A percentile compares a stretch with the other conserved stretches of the same genome.
phyloP scores from a whole-genome alignment of 345 rosid genomes.

The Cardamine resedifolia region DNA sequence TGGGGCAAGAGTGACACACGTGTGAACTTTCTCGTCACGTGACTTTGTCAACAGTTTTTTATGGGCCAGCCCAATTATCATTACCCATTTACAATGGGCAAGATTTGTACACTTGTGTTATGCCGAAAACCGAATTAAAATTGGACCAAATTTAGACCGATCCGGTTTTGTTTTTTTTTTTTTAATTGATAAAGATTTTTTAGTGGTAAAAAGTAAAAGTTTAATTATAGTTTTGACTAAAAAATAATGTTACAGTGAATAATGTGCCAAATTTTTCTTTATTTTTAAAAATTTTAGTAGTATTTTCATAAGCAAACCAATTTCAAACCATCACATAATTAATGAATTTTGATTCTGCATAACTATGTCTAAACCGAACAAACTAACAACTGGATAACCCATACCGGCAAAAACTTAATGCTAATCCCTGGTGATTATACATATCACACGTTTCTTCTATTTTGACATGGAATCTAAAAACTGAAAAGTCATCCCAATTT shows the following conservation, averaged over 20 bases:
- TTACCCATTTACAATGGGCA: neutral
- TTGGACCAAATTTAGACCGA: neutral
- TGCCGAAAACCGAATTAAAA: neutral
- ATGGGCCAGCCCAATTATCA: constrained; percentile 24
- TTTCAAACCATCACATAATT: neutral
- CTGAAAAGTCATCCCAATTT: neutral
- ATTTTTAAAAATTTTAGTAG: neutral
- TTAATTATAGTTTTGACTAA: neutral
- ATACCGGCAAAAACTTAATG: neutral
- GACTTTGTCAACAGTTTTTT: neutral
- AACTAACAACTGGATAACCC: neutral
- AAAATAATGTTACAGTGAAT: neutral
- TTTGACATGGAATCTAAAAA: neutral
- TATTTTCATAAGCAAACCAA: neutral
- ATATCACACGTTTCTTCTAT: neutral
- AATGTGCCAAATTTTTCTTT: too few species aligned
- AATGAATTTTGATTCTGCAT: neutral
- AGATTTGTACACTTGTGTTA: neutral
- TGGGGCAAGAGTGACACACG: constrained; percentile 24
- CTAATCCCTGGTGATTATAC: neutral
- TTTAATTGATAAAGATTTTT: neutral
- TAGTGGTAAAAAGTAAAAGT: neutral
- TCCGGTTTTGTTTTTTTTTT: neutral
- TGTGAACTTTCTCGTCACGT: constrained; percentile 31
- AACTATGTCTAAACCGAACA: neutral